These are phyloP conservation scores for Crithidia brevicula DNA, from an alignment of 208 protist genomes.

Conservation along the genomic window DNA sequence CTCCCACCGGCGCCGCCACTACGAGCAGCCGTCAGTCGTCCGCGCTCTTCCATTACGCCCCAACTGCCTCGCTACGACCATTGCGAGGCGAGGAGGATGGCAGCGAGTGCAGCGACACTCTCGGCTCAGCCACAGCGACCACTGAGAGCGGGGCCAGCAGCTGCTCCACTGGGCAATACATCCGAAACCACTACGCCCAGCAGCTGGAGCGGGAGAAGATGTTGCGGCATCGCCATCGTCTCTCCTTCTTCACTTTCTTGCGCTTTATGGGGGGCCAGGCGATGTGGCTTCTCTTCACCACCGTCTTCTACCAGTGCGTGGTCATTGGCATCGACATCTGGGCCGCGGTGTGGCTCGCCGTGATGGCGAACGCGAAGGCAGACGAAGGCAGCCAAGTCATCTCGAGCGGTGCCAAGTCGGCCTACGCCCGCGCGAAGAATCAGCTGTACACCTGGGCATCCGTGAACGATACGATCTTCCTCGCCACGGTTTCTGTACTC, in stretches of 20 bases:
- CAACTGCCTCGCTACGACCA: too few species aligned
- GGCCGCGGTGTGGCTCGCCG: slow-evolving; percentile 50
- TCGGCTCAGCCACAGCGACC: slow-evolving; percentile 2
- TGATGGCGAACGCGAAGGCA: slow-evolving; percentile 20
- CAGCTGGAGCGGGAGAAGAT: slow-evolving; percentile 27
- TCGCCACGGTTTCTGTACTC: slow-evolving; percentile 20
- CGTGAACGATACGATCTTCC: slow-evolving; percentile 27
- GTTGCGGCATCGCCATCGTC: slow-evolving; percentile 26
- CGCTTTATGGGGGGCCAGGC: slow-evolving; percentile 56
- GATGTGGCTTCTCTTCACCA: slow-evolving; percentile 46
- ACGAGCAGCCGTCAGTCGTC: slow-evolving; percentile 5
- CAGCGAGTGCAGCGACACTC: not conserved
- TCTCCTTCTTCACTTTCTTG: slow-evolving; percentile 33
- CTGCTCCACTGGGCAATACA: slow-evolving; percentile 26
- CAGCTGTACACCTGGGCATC: slow-evolving; percentile 15
- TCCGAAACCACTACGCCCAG: slow-evolving; percentile 25
- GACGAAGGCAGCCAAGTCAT: not conserved
- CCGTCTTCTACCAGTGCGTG: slow-evolving; percentile 46
- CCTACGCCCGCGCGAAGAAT: not conserved
- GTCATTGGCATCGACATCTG: slow-evolving; percentile 50
- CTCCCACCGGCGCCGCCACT: not conserved
- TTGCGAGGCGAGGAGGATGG: too few species aligned
- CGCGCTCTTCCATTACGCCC: not conserved
- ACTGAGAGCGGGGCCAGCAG: slow-evolving; percentile 19
- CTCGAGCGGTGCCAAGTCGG: not conserved